These are phyloP conservation scores for Maudiozyma turicensis DNA, from an alignment of 805 yeast genomes.

Conservation along the genomic window DNA sequence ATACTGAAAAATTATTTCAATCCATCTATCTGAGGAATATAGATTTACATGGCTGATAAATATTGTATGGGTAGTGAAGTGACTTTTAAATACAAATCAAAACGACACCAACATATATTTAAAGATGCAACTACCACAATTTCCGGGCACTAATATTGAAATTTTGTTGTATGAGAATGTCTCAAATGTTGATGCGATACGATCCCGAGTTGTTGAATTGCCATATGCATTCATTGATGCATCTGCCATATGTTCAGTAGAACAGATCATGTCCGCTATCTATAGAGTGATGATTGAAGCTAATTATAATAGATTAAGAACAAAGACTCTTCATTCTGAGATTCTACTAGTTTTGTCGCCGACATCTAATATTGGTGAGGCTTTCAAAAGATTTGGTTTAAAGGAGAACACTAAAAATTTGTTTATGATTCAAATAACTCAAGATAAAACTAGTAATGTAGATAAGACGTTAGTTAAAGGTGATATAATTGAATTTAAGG, in stretches of 20 bases:
- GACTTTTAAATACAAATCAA: background rate
- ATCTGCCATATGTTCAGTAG: conserved; percentile 43
- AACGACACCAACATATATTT: conserved; percentile 2
- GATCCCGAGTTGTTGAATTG: conserved; percentile 34
- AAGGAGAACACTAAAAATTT: conserved; percentile 38
- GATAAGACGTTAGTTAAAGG: conserved; percentile 26
- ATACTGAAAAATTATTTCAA: background rate
- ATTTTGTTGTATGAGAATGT: conserved; percentile 41
- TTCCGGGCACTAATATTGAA: conserved; percentile 29
- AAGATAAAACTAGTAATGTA: conserved; percentile 7
- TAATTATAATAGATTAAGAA: conserved; percentile 39
- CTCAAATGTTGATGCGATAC: conserved; percentile 34
- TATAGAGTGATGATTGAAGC: conserved; percentile 51
- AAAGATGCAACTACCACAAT: conserved; percentile 37
- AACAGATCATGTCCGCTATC: conserved; percentile 52
- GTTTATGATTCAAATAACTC: conserved; percentile 20
- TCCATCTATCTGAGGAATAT: no score
- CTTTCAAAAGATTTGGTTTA: conserved; percentile 62
- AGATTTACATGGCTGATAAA: no score
- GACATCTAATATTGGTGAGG: conserved; percentile 56
- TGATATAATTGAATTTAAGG: conserved; percentile 26
- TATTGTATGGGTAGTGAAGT: no score
- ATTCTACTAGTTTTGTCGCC: conserved; percentile 61
- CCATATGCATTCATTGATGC: conserved; percentile 63
- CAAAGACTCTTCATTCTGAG: conserved; percentile 64